Evolutionary conservation across 73 alveolate species (phyloP), one percentile per base, ranked within the genome.

Genomic region (Tetrahymena thermophila): DNA sequence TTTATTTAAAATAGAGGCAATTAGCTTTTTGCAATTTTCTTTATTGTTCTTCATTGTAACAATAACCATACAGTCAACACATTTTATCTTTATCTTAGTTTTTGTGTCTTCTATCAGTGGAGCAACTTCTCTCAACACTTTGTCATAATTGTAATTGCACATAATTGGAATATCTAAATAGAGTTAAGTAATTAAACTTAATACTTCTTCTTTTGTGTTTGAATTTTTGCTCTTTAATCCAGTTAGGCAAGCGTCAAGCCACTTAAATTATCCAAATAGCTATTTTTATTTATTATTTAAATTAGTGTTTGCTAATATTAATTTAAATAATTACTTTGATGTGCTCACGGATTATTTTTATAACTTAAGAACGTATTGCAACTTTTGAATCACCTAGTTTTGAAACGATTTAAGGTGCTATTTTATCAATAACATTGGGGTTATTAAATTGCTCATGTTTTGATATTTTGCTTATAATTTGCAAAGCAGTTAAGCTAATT

Each of bases 101-200:
- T 95, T 95, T 43, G 55, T 50, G 35, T 95, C 97, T n/a, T 95
- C 97, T 1, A 95, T 55, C 28, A 95, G 43, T 31, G 97, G 95
- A 95, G 97, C 97, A 38, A 95, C 89, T 40, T 85, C 95, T 35
- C 93, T 95, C 28, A 95, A 23, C 55, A 93, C 94, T 56, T 56
- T 43, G n/a, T 95, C 97, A 34, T 56, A 94, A 57, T 95, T 34
- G 28, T 95, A 19, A 23, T 50, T 55, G n/a, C 93, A 93, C 97
- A 85, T 56, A 35, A 89, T 58, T 23, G 93, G 43, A 34, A 85
- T 43, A 55, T 85, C 93, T 28, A 34, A 16, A 28, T 42, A 57
- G n/a, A 95, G 55, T n/a, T 95, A 94, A 8, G 95, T 55, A 8
- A 89, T 89, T 19, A 95, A 43, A 95, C 56, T 94, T n/a, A 95